Base-by-base conservation (phyloP, 2,329 filamentous ascomycete genomes). In the Cucurbitaria berberidis region DNA sequence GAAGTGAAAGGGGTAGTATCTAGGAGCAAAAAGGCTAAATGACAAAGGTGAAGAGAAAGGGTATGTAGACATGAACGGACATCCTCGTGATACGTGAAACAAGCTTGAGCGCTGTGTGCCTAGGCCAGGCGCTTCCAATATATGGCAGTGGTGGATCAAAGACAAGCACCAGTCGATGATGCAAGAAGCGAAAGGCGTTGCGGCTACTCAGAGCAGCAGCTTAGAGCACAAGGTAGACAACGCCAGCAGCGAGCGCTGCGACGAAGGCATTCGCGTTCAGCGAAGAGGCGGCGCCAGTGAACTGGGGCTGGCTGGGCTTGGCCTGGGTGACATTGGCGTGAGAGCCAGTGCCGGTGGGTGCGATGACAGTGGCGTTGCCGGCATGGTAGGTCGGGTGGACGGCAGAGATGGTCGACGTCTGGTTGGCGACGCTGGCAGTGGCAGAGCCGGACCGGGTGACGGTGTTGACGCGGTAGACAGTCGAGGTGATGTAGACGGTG, bases 381-480 rank as follows among this genome's bases (percentile, higher is more conserved):
- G 63, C 55, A 26, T 57, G 43, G 59, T 57, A 60, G 47, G 47
- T 55, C 21, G 64, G 55, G 34, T 56, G 55, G 34, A 42, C 47
- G 38, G 67, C 61, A 16, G 54, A 45, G 52, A 73, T 68, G 63
- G 69, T 73, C 32, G 68, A 66, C 38, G 72, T 74, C 41, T 60
- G 58, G 70, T 74, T 74, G 22, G 62, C 62, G 51, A 64, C 60
- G 7, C 51, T 56, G 58, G 52, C 64, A 21, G 69, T 53, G 35
- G 69, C 57, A 9, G 67, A 66, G 61, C 68, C 63, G 16, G 68
- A 67, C 48, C 67, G 55, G 44, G 73, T 75, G 62, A 74, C 64
- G 45, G 73, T 74, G 69, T 73, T 71, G 63, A 75, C 65, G 57
- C 66, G 69, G 62, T 70, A 70, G 64, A 76, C 63, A 56, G 74